Percentiles rank a stretch among this genome's conserved stretches.
phyloP scores from a whole-genome alignment of 2,329 filamentous ascomycete species.

The Hymenoscyphus linearis region DNA sequence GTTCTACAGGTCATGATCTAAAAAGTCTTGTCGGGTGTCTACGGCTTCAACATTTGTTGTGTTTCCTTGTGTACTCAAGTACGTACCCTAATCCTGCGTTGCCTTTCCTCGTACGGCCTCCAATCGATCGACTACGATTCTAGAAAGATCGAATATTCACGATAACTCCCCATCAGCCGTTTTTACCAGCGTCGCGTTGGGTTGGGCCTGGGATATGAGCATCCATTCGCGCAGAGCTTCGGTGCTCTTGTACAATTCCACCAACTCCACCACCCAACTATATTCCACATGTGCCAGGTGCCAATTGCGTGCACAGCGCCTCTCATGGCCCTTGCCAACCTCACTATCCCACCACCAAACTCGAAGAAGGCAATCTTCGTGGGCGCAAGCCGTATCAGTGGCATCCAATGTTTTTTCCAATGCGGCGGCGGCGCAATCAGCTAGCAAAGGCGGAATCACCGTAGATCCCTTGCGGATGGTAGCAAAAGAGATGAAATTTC shows the following conservation, averaged over 20 bases:
- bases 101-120: not conserved
- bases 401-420: constrained; percentile 67
- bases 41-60: constrained; percentile 16
- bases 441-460: constrained; percentile 60
- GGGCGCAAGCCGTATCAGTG: constrained; percentile 68
- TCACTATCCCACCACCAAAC: constrained; percentile 33
- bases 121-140: not conserved
- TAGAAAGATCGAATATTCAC: not conserved
- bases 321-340: constrained; percentile 11
- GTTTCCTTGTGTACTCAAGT: constrained; percentile 1
- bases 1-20: constrained; percentile 13
- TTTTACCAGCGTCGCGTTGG: not conserved
- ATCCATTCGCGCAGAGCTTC: constrained; percentile 47
- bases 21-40: constrained; percentile 22
- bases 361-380: constrained; percentile 56
- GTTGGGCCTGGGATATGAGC: constrained; percentile 40
- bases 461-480: constrained; percentile 87
- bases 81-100: not conserved
- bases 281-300: constrained; percentile 38
- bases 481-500: constrained; percentile 92
- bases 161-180: not conserved
- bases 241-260: constrained; percentile 38
- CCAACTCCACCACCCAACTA: constrained; percentile 32
- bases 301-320: constrained; percentile 25
- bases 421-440: constrained; percentile 51